Base-by-base conservation (phyloP, 78 protist species). In the Dictyostelium intermedium region DNA sequence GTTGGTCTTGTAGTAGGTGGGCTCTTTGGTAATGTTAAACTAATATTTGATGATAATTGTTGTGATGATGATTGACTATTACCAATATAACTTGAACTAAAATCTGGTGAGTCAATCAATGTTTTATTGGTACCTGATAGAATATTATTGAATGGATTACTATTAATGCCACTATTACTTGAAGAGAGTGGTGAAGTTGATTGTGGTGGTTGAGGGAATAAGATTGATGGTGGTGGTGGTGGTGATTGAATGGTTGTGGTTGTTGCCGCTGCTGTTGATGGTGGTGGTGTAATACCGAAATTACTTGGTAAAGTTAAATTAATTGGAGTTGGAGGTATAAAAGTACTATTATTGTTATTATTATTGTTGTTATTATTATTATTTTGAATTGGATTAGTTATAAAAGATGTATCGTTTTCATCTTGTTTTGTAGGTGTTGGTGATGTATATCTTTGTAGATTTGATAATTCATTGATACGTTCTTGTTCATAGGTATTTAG, bases 401-500 rank as follows among this genome's bases (percentile, higher is more conserved):
- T 66, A 30, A 66, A 66, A 27, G 74, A 66, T 11, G 74, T 66
- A 66, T 66, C 74, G 27, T 30, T 66, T 66, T 66, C 74, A 27
- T 66, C 74, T 25, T 66, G 3, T 27, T 9, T n/a, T 27, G 34
- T 66, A 8, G 74, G n/a, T 27, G 34, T 66, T n/a, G 74, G 35
- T 25, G 74, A 27, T 4, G 74, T n/a, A 77, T n/a, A 77, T 43
- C 82, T 77, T 41, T 35, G 60, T 77, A 89, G 80, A 80, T 89
- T 89, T 27, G 73, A 63, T 41, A 89, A 25, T 81, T 89, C 94
- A 50, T 80, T 89, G 8, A 70, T 5, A 27, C 94, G 34, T 32
- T 89, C 94, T 25, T 34, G 32, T 70, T 89, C 94, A 81, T 89
- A 89, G 2, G 87, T 69, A 35, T 27, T 66, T 35, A 89, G 27